phyloP scores from a whole-genome alignment of 345 rosid genomes.

The Gossypium herbaceum region DNA sequence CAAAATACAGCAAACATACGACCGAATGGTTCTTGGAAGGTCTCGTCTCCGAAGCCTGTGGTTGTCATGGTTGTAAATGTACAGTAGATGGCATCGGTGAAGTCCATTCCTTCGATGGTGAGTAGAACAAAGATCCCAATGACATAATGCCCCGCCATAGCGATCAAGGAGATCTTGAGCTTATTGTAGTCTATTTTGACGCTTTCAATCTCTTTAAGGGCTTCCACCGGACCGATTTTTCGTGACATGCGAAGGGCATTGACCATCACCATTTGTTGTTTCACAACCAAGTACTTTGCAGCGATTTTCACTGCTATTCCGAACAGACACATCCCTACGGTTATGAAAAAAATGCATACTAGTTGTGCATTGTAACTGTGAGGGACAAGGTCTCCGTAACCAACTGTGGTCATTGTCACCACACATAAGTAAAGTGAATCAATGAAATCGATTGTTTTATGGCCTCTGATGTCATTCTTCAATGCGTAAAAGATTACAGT shows the following conservation, averaged over 20 bases:
- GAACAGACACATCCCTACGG: constrained; percentile 14
- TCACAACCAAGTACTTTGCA: constrained; percentile 14
- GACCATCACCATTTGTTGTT: constrained; percentile 15
- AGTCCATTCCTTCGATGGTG: constrained; percentile 14
- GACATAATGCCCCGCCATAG: not conserved
- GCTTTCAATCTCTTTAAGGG: constrained; percentile 8
- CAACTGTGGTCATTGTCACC: constrained; percentile 24
- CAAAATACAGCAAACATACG: constrained; percentile 16
- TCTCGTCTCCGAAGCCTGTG: constrained; percentile 22
- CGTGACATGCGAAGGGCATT: not conserved
- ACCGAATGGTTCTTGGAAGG: constrained; percentile 11
- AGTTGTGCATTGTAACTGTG: not conserved
- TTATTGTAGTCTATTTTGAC: constrained; percentile 1
- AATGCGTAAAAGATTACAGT: constrained; percentile 6
- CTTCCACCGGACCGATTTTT: not conserved
- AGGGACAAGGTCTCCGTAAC: constrained; percentile 22
- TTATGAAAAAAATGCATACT: not conserved
- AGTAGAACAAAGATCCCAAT: constrained; percentile 10
- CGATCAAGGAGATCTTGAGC: not conserved
- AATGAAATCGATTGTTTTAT: constrained; percentile 6
- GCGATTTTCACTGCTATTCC: constrained; percentile 19
- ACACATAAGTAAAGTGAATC: constrained; percentile 6
- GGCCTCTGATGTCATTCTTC: constrained; percentile 11
- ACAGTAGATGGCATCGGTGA: constrained; percentile 15
- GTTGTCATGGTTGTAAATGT: constrained; percentile 18